A percentile compares a stretch with the other conserved stretches of the same genome.
Conservation (phyloP, 768 basidiomycete genomes). For the Rhodotorula toruloides region DNA sequence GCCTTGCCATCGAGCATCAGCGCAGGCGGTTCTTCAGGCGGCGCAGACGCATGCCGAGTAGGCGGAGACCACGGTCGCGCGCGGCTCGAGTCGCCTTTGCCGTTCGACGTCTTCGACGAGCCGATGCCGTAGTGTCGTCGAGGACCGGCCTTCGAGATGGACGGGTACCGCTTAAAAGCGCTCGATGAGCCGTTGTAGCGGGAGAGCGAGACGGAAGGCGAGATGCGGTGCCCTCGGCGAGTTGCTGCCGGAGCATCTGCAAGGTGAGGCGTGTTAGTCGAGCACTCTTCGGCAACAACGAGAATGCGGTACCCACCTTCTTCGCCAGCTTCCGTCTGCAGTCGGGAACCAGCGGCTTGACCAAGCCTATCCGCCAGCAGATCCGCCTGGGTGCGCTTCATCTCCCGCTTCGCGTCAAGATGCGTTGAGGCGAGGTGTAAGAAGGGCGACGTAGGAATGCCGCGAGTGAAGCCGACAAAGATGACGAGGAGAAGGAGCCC, state of each 20-base stretch:
- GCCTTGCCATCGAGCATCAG: too few species aligned
- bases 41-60: slow-evolving; percentile 20
- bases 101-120: too few species aligned
- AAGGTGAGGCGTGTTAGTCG: neutral
- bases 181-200: neutral
- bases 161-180: slow-evolving; percentile 18
- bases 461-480: slow-evolving; percentile 80
- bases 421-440: slow-evolving; percentile 11
- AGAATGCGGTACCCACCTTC: neutral
- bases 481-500: slow-evolving; percentile 74
- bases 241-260: neutral
- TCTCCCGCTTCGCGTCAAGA: neutral
- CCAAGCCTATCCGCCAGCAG: too few species aligned
- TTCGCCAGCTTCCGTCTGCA: too few species aligned
- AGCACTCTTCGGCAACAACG: neutral
- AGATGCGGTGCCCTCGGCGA: neutral
- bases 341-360: too few species aligned
- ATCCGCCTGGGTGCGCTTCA: neutral
- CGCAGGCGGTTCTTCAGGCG: slow-evolving; percentile 8
- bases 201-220: neutral
- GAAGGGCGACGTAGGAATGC: slow-evolving; percentile 50
- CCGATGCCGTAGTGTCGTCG: slow-evolving; percentile 27
- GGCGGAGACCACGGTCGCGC: slow-evolving; percentile 9
- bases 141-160: slow-evolving; percentile 20
- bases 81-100: too few species aligned